A percentile compares a stretch with the other conserved stretches of the same genome.
phyloP scores from a whole-genome alignment of 208 protist species.

The Trypanosoma mega region DNA sequence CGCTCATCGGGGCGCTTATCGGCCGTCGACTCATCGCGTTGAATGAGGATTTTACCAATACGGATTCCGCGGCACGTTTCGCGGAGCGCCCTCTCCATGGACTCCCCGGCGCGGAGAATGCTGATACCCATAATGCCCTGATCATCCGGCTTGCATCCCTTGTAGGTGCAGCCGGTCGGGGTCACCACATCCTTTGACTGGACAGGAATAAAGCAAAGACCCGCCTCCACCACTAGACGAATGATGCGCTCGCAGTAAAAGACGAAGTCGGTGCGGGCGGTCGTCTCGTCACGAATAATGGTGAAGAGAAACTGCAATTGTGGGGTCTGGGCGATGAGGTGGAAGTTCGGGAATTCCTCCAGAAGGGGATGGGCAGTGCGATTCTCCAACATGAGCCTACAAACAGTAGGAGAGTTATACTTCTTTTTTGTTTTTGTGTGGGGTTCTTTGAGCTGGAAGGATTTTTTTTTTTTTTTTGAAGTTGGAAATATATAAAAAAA shows the following conservation, averaged over 20 bases:
- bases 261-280: conserved; percentile 94
- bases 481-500: conserved; percentile 4
- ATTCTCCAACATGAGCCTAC: too few relatives aligned
- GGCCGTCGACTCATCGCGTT: conserved; percentile 93
- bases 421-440: background rate
- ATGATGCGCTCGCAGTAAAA: conserved; percentile 97
- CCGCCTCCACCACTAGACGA: conserved; percentile 93
- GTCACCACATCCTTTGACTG: conserved; percentile 85
- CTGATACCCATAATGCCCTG: conserved; percentile 95
- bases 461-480: conserved; percentile 1
- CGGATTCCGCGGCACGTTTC: conserved; percentile 94
- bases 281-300: conserved; percentile 93
- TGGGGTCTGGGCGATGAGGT: conserved; percentile 76
- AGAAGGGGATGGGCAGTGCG: conserved; percentile 7
- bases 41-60: conserved; percentile 99
- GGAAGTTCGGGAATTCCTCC: conserved; percentile 37
- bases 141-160: conserved; percentile 70
- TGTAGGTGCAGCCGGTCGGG: conserved; percentile 83
- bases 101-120: conserved; percentile 97
- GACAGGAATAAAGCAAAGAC: conserved; percentile 87
- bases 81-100: conserved; percentile 94
- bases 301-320: conserved; percentile 94
- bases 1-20: conserved; percentile 86
- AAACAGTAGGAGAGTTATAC: background rate
- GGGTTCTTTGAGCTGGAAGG: background rate